Conservation (phyloP, 1,139 yeast species). For the Yamadazyma sp. region DNA sequence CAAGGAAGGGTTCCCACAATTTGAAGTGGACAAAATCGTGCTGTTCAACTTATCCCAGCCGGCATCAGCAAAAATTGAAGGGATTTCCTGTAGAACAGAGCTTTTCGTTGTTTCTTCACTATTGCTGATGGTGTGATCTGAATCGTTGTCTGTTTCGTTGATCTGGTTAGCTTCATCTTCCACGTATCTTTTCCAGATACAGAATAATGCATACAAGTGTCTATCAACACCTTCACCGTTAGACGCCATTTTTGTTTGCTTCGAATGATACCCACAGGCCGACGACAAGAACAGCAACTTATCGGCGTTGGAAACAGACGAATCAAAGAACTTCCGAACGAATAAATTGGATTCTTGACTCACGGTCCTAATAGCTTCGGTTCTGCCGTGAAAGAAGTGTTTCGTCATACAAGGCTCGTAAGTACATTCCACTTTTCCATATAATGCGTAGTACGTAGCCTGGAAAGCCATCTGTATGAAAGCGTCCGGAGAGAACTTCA, state of each 20-base stretch:
- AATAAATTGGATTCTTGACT: constrained; percentile 77
- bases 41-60: constrained; percentile 63
- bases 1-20: constrained; percentile 80
- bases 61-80: constrained; percentile 67
- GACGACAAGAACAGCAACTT: constrained; percentile 60
- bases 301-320: constrained; percentile 54
- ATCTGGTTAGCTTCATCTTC: constrained; percentile 18
- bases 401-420: constrained; percentile 98
- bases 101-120: constrained; percentile 11
- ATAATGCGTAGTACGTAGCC: constrained; percentile 86
- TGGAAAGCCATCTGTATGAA: constrained; percentile 94
- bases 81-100: constrained; percentile 25
- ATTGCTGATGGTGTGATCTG: constrained; percentile 26
- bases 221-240: constrained; percentile 87
- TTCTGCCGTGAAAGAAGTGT: constrained; percentile 81
- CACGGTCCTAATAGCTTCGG: constrained; percentile 88
- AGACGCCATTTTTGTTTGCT: constrained; percentile 67
- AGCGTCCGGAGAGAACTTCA: constrained; percentile 93
- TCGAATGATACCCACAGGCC: constrained; percentile 72
- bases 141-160: constrained; percentile 16
- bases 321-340: constrained; percentile 83
- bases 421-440: constrained; percentile 90
- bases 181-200: constrained; percentile 82
- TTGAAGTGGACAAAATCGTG: constrained; percentile 45
- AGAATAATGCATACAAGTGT: constrained; percentile 81